Percentiles rank a stretch among this genome's conserved stretches.
Evolutionary conservation across 2,329 filamentous ascomycete genomes (phyloP).

Genomic region (Hirsutella rhossiliensis): DNA sequence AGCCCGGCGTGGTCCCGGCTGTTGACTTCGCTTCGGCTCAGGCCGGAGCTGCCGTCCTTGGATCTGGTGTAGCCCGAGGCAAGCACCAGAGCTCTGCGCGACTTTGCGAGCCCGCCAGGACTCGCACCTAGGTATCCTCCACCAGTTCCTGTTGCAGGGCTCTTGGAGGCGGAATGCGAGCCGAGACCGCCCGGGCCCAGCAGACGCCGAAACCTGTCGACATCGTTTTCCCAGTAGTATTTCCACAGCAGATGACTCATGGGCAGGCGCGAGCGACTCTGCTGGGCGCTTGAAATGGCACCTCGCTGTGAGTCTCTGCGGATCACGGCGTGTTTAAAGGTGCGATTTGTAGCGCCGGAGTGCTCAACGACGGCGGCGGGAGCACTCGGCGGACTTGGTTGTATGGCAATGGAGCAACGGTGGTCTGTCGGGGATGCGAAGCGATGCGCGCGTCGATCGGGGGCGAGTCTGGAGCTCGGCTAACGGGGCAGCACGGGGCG

Average conservation of each 20-base stretch:
- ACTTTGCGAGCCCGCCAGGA: constrained; percentile 31
- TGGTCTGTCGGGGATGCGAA: background rate
- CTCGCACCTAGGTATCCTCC: constrained; percentile 22
- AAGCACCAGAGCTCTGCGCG: constrained; percentile 39
- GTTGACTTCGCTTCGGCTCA: constrained; percentile 62
- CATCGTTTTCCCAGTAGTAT: constrained; percentile 93
- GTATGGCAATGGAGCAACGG: background rate
- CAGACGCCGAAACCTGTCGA: constrained; percentile 85
- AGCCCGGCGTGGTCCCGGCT: constrained; percentile 70
- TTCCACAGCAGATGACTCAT: constrained; percentile 98
- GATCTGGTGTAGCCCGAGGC: constrained; percentile 28
- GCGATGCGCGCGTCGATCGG: no score
- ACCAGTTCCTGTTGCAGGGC: constrained; percentile 29
- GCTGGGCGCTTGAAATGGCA: constrained; percentile 47
- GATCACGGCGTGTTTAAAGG: constrained; percentile 93
- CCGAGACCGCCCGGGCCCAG: constrained; percentile 60
- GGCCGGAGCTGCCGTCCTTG: constrained; percentile 29
- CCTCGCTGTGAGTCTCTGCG: constrained; percentile 79
- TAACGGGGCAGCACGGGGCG: no score
- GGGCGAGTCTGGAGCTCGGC: no score
- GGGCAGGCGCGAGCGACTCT: constrained; percentile 24
- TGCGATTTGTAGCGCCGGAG: constrained; percentile 27
- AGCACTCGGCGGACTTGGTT: background rate
- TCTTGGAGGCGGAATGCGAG: constrained; percentile 41
- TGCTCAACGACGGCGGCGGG: background rate